A percentile compares a stretch with the other conserved stretches of the same genome.
Conservation (phyloP, 352 stramenopile genomes). For the Phytopythium cucurbitacearum region DNA sequence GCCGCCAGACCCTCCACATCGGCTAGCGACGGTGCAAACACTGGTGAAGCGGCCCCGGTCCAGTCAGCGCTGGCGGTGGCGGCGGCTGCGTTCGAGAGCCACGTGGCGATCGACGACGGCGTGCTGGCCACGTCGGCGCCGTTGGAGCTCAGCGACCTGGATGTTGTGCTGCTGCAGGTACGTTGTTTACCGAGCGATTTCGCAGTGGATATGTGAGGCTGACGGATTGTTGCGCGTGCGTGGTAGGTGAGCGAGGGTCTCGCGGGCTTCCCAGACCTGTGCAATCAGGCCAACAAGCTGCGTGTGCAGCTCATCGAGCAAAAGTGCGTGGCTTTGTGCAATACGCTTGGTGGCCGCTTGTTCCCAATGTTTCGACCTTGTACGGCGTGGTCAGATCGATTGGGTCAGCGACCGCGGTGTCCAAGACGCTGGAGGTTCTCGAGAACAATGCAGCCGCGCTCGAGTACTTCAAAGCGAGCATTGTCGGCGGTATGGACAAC, state of each 20-base stretch:
- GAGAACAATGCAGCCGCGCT: constrained; percentile 33
- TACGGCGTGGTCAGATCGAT: constrained; percentile 22
- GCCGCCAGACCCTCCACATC: no score
- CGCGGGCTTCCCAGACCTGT: constrained; percentile 25
- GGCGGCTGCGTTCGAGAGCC: constrained; percentile 43
- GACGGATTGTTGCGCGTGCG: not conserved
- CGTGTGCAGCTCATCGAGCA: constrained; percentile 42
- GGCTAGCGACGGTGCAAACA: no score
- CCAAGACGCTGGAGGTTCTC: constrained; percentile 39
- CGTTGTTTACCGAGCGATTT: not conserved
- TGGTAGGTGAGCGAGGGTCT: constrained; percentile 42
- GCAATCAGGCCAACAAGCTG: constrained; percentile 37
- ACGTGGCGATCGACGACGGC: constrained; percentile 64
- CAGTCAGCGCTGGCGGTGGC: constrained; percentile 16
- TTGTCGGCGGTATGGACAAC: constrained; percentile 36
- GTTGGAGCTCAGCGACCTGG: constrained; percentile 37
- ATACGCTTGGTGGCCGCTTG: not conserved
- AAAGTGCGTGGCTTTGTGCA: constrained; percentile 28
- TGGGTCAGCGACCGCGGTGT: constrained; percentile 36
- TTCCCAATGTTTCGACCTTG: not conserved
- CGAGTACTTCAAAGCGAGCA: constrained; percentile 60
- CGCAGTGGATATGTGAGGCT: not conserved
- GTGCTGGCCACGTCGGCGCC: constrained; percentile 61
- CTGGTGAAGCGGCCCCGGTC: not conserved
- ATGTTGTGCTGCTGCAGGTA: constrained; percentile 45